These are phyloP conservation scores for Westerdykella sp. DNA, from an alignment of 2,329 filamentous ascomycete genomes.

Conservation along the genomic window DNA sequence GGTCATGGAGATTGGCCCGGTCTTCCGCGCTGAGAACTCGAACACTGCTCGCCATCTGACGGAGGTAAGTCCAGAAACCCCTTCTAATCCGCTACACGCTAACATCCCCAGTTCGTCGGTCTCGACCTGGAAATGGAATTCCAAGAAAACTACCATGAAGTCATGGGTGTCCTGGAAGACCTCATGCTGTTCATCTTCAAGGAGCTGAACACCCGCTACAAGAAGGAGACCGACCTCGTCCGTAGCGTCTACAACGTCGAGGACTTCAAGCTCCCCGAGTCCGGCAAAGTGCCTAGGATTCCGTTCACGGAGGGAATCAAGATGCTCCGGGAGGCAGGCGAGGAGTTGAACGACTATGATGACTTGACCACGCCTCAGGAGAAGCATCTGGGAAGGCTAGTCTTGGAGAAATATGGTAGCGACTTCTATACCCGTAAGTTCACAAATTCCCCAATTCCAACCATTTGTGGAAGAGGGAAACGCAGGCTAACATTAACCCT, in stretches of 20 bases:
- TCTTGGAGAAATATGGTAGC: constrained; percentile 82
- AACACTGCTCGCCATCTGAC: constrained; percentile 83
- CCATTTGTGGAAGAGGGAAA: too few relatives aligned
- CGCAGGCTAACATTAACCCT: too few relatives aligned
- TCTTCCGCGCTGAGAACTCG: constrained; percentile 80
- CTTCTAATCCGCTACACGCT: too few relatives aligned
- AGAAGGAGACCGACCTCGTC: constrained; percentile 65
- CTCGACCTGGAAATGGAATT: constrained; percentile 91
- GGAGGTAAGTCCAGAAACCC: constrained; percentile 37
- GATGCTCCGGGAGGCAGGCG: constrained; percentile 70
- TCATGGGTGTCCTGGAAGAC: constrained; percentile 63
- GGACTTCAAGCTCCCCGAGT: constrained; percentile 66
- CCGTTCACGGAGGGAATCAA: constrained; percentile 73
- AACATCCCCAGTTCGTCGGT: constrained; percentile 57
- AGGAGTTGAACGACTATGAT: constrained; percentile 69
- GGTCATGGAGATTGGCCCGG: constrained; percentile 72
- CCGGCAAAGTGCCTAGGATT: constrained; percentile 68
- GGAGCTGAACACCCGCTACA: constrained; percentile 60
- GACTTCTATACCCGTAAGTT: constrained; percentile 74
- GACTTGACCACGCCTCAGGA: constrained; percentile 77
- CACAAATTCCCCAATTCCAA: too few relatives aligned
- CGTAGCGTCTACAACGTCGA: constrained; percentile 69
- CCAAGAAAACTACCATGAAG: constrained; percentile 69
- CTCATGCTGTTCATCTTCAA: constrained; percentile 75
- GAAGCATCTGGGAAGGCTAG: constrained; percentile 79